Evolutionary conservation across 2,329 filamentous ascomycete genomes (phyloP).

Genomic region (Chrysosporium keratinophilum): DNA sequence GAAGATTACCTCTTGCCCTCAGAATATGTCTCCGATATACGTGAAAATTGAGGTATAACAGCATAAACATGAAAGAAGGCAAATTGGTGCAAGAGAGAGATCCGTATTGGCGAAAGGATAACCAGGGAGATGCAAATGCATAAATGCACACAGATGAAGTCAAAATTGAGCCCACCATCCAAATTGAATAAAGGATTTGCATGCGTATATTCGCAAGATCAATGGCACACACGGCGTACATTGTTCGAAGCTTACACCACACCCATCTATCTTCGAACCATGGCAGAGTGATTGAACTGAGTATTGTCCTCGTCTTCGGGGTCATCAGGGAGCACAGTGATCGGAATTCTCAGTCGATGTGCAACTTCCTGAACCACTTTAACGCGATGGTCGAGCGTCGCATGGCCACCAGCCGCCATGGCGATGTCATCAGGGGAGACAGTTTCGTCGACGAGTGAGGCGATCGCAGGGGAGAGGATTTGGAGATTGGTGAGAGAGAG

Average conservation of each 20-base stretch:
- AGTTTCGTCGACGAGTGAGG: slow-evolving; percentile 12
- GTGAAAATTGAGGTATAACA: no score
- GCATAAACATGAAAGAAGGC: no score
- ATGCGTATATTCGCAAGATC: no score
- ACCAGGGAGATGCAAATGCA: no score
- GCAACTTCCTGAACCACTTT: slow-evolving; percentile 13
- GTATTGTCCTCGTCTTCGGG: neutral
- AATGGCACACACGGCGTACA: no score
- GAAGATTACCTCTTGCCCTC: no score
- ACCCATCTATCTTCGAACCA: neutral
- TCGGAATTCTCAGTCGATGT: slow-evolving; percentile 11
- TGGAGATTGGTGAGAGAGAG: slow-evolving; percentile 12
- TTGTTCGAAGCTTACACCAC: neutral
- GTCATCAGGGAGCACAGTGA: slow-evolving; percentile 2
- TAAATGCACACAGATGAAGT: no score
- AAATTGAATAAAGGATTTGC: no score
- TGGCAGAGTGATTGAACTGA: neutral
- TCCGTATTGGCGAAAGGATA: no score
- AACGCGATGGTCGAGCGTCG: slow-evolving; percentile 14
- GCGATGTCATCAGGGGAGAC: slow-evolving; percentile 12
- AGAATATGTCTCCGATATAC: no score
- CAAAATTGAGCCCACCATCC: no score
- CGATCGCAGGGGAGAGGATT: slow-evolving; percentile 11
- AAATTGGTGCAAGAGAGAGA: no score
- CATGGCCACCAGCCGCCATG: slow-evolving; percentile 12